Conservation (phyloP, 805 yeast genomes). For the Cyberlindnera lachancei region DNA sequence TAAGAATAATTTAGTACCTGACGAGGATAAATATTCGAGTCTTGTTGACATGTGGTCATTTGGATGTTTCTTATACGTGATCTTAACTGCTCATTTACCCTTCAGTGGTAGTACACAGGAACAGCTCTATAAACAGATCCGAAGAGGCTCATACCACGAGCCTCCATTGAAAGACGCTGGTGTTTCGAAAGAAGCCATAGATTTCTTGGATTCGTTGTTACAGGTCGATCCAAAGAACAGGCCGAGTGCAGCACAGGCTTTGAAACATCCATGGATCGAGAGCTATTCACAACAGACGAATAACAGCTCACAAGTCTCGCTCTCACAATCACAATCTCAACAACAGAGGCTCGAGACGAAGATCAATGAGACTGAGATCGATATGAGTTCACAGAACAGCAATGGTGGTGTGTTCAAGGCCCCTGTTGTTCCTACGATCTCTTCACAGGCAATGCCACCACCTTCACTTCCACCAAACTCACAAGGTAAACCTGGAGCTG, state of each 20-base stretch:
- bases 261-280: conserved; percentile 75
- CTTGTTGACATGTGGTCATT: conserved; percentile 97
- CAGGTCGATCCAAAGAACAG: conserved; percentile 72
- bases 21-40: conserved; percentile 53
- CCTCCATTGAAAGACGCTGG: conserved; percentile 61
- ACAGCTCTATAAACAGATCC: conserved; percentile 69
- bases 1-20: conserved; percentile 23
- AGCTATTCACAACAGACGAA: conserved; percentile 9
- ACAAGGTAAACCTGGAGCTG: background rate
- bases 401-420: conserved; percentile 20
- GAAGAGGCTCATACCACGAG: conserved; percentile 71
- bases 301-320: conserved; percentile 37
- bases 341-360: conserved; percentile 37
- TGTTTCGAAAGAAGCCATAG: conserved; percentile 61
- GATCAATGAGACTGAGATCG: conserved; percentile 4
- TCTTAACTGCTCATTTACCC: conserved; percentile 88
- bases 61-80: conserved; percentile 89
- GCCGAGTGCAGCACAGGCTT: conserved; percentile 68
- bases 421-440: conserved; percentile 7
- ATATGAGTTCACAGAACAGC: conserved; percentile 5
- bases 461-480: conserved; percentile 1
- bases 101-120: conserved; percentile 91
- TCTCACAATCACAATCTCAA: conserved; percentile 67
- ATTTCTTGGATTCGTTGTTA: conserved; percentile 62
- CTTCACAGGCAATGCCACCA: conserved; percentile 2